Evolutionary conservation across 2,329 filamentous ascomycete species (phyloP).

Genomic region (Pseudocercospora vitis): DNA sequence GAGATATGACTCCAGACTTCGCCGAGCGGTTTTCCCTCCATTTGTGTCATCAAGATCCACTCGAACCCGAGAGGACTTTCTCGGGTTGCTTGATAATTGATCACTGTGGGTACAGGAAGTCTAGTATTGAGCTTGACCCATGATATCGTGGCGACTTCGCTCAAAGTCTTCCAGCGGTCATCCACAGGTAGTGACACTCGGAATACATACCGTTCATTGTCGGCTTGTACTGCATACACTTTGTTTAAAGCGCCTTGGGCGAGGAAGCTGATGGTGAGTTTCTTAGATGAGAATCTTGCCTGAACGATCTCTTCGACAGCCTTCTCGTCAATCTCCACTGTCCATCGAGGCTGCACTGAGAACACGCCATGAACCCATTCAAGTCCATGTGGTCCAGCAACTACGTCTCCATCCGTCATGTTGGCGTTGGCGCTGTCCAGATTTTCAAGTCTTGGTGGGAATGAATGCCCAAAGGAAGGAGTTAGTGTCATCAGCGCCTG

Average conservation of each 20-base stretch:
- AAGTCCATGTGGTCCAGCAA: too few species aligned
- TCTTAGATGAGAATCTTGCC: too few species aligned
- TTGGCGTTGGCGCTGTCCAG: too few species aligned
- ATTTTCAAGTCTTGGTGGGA: too few species aligned
- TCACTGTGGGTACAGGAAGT: conserved; percentile 10
- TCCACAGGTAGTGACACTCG: neutral
- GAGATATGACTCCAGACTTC: conserved; percentile 8
- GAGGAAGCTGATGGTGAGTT: neutral
- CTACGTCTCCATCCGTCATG: too few species aligned
- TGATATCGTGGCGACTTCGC: conserved; percentile 19
- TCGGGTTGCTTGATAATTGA: conserved; percentile 3
- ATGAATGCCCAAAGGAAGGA: too few species aligned
- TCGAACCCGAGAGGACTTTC: conserved; percentile 12
- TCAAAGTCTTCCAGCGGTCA: conserved; percentile 7
- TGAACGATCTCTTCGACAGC: too few species aligned
- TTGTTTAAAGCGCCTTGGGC: neutral
- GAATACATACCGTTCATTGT: neutral
- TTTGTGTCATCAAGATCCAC: conserved; percentile 17
- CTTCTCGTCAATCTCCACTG: too few species aligned
- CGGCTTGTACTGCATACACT: neutral
- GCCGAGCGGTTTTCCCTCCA: conserved; percentile 3
- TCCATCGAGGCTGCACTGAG: too few species aligned
- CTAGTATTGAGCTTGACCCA: conserved; percentile 10
- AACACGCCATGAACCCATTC: too few species aligned
- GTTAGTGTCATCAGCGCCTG: too few species aligned